Base-by-base conservation (phyloP, 306 rosid genomes). In the Hippophae gyantsensis region DNA sequence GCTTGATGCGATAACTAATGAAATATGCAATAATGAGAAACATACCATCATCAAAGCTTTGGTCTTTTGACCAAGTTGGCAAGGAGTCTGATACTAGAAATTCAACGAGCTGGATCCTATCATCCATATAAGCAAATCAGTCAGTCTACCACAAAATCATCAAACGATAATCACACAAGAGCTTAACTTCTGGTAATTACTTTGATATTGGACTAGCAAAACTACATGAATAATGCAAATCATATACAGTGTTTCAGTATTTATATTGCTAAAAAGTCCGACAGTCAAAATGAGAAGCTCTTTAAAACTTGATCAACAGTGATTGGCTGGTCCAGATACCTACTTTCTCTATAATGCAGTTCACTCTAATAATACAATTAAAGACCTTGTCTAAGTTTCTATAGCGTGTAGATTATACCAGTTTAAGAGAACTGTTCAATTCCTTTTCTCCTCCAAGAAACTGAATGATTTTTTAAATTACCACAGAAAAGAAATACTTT, bases 21-120 rank as follows among this genome's bases (percentile, higher is more conserved):
- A 49, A 32, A 67, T 56, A 76, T 32, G 6, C 2, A 68, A 51
- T 60, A 43, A 46, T 56, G 48, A 51, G 52, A 60, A 45, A 54
- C 93, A 47, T 84, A 92, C 95, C 32, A 32, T 42, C 57, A 67
- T 88, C 83, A 51, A 82, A 82, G 72, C 78, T 74, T 75, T 73
- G 81, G 55, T 82, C 86, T 68, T 72, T 79, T 42, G 86, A 78
- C 99, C 99, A 92, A 53, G 69, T 72, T 43, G 52, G 43, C 23
- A 80, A 79, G 89, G 78, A 81, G 74, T 85, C 96, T n/a, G 78
- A 68, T 66, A 80, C 82, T 80, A 92, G 64, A 72, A 85, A 83
- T 80, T 88, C 93, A 52, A 82, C 54, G 60, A 92, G 95, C 78
- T 88, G 96, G 64, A 92, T 85, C 96, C 95, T 88, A 86, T 61